Evolutionary conservation across 176 grass and related monocot genomes (phyloP).

Genomic region (Oryza australiensis): DNA sequence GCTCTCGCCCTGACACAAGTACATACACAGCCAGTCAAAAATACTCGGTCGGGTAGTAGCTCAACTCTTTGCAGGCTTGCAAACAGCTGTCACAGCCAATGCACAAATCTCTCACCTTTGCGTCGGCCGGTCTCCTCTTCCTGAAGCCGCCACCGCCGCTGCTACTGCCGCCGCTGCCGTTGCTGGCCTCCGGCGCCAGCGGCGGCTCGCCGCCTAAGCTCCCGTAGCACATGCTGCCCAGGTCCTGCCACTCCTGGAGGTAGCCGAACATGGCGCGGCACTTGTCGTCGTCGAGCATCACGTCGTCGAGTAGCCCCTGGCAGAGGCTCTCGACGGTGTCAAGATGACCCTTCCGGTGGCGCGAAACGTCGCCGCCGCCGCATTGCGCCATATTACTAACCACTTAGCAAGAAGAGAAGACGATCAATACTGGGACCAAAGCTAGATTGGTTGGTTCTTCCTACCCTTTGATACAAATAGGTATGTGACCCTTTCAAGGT

Average conservation of each 20-base stretch:
- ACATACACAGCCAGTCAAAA: conserved; percentile 21
- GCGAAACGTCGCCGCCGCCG: conserved; percentile 33
- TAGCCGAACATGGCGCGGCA: conserved; percentile 52
- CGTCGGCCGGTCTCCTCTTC: conserved; percentile 62
- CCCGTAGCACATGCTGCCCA: conserved; percentile 34
- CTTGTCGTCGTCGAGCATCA: conserved; percentile 44
- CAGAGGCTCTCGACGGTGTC: conserved; percentile 45
- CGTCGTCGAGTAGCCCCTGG: conserved; percentile 49
- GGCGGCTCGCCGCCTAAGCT: conserved; percentile 26
- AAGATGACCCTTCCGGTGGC: conserved; percentile 41
- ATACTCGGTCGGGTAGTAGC: neutral
- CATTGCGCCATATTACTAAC: conserved; percentile 60
- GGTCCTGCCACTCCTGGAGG: conserved; percentile 63
- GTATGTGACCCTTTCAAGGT: neutral
- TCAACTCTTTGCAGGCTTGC: neutral
- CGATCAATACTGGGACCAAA: neutral
- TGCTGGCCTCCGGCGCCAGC: conserved; percentile 4
- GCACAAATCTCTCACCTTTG: conserved; percentile 56
- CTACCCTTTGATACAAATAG: neutral
- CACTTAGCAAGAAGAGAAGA: neutral
- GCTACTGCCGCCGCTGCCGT: conserved; percentile 14
- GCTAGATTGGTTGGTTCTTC: neutral
- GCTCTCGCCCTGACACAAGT: conserved; percentile 29
- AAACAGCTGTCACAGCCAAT: neutral
- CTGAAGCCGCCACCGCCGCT: conserved; percentile 15